phyloP scores from a whole-genome alignment of 106 monocot species.

The Phalaenopsis equestris region DNA sequence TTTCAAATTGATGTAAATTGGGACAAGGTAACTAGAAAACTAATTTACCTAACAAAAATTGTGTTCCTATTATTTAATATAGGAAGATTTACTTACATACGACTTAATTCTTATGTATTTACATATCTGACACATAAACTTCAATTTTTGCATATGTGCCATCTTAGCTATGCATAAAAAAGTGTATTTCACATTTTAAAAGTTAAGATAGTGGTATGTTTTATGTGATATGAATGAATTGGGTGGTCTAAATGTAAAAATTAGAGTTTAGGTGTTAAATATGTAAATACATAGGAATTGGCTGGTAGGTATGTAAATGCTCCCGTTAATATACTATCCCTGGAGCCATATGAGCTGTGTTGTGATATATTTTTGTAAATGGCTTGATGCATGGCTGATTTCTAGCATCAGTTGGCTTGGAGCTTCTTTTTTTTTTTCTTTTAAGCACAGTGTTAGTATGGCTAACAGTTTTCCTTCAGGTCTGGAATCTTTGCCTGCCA shows the following conservation, averaged over 20 bases:
- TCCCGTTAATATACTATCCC: neutral
- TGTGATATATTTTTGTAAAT: neutral
- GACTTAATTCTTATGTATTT: too few species aligned
- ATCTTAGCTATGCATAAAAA: too few species aligned
- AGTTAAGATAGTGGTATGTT: too few species aligned
- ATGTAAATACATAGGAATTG: too few species aligned
- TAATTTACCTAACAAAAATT: neutral
- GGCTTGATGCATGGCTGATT: neutral
- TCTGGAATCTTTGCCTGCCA: conserved; percentile 59
- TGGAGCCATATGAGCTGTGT: neutral
- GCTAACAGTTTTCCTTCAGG: conserved; percentile 26
- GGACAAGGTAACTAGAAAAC: neutral
- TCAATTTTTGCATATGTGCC: too few species aligned
- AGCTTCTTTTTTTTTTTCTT: neutral
- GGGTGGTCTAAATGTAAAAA: too few species aligned
- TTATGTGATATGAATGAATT: too few species aligned
- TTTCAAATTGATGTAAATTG: neutral
- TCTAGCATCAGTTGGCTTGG: neutral
- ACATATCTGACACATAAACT: too few species aligned
- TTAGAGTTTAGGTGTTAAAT: too few species aligned
- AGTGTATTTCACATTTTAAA: too few species aligned
- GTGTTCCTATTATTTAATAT: neutral
- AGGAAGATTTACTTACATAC: too few species aligned
- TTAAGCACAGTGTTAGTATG: neutral
- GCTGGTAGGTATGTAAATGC: too few species aligned